A percentile compares a stretch with the other conserved stretches of the same genome.
phyloP scores from a whole-genome alignment of 257 asterid species.

The Nicotiana obtusifolia region DNA sequence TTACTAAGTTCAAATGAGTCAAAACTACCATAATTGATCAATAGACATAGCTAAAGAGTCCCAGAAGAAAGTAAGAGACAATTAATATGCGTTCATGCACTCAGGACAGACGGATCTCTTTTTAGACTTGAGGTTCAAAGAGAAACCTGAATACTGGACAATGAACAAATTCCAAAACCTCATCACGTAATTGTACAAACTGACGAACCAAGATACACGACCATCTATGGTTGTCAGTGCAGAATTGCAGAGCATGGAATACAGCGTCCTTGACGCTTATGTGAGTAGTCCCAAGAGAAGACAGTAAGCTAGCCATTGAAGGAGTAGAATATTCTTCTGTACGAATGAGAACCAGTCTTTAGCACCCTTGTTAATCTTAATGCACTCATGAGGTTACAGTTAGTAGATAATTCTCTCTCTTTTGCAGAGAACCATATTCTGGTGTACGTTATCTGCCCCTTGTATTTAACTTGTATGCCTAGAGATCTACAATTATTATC shows the following conservation, averaged over 20 bases:
- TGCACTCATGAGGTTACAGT: too few species aligned
- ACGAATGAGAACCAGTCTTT: background rate
- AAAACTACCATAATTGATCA: background rate
- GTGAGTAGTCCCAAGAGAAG: background rate
- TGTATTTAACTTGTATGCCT: background rate
- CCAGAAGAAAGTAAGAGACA: background rate
- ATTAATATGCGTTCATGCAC: background rate
- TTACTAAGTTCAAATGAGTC: background rate
- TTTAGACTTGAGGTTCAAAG: background rate
- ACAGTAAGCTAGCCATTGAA: background rate
- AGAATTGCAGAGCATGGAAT: background rate
- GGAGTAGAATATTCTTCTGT: background rate
- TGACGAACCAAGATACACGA: background rate
- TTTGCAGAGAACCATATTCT: background rate
- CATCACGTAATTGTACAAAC: background rate
- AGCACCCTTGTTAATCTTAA: background rate
- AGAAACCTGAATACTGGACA: slow-evolving; percentile 4
- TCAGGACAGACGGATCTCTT: background rate
- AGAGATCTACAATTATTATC: background rate
- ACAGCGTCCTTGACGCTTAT: background rate
- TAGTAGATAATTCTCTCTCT: background rate
- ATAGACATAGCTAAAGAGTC: background rate
- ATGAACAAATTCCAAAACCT: background rate
- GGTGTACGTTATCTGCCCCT: background rate
- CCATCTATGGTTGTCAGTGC: background rate